Base-by-base conservation (phyloP, 2,329 filamentous ascomycete genomes). In the Colletotrichum abscissum region DNA sequence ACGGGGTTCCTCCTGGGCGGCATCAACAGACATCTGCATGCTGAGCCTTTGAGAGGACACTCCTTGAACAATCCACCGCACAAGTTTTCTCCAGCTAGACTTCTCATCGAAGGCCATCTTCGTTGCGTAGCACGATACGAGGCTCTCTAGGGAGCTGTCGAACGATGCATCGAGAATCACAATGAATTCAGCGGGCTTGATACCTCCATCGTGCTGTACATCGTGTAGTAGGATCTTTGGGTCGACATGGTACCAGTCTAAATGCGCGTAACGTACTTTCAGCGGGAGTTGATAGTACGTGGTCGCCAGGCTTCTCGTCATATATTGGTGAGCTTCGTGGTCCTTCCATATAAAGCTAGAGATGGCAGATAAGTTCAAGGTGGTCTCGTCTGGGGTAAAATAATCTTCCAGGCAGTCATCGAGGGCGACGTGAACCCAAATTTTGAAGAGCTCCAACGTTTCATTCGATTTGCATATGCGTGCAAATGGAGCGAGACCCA, bases 231-330 rank as follows among this genome's bases (percentile, higher is more conserved):
- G 11, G 5, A 66, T 1, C 8, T 24, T 0, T 5, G 62, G 62
- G 0, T 35, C 0, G 16, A 66, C 4, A 1, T 1, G 1, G 1
- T 0, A 0, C 68, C 63, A 71, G 4, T n/a, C 1, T 11, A 71
- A 16, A 24, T 12, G 14, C 6, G 4, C 0, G 8, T 56, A 67
- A 0, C 68, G 68, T 14, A 2, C 1, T 16, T 56, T 14, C 1
- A 19, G 2, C 2, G 58, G n/a, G 5, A 69, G 14, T 7, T 33
- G 58, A 16, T 57, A n/a, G 5, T 57, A 56, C 7, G 28, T 38
- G 22, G 9, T 19, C 7, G 6, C 8, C 12, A n/a, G 30, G 11
- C 16, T 54, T 12, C 16, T 54, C 1, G 22, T 16, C 12, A 24
- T 3, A 1, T 19, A 19, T 2, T 63, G 42, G 12, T 24, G 28